Conservation (phyloP, 805 yeast species). For the Brettanomyces anomalus region DNA sequence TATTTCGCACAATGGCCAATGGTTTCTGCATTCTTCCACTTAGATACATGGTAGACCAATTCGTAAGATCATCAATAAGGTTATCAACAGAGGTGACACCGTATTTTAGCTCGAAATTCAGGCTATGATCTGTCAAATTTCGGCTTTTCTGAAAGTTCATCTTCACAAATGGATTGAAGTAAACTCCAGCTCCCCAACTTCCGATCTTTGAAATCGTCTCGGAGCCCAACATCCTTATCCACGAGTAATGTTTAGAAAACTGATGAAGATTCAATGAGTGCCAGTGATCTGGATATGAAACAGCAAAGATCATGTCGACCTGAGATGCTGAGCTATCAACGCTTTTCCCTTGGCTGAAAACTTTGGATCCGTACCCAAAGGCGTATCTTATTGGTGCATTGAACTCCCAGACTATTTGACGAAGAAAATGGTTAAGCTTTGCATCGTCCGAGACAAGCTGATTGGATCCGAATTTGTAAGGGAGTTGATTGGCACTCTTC, state of each 20-base stretch:
- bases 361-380: constrained; percentile 94
- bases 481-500: constrained; percentile 34
- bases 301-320: constrained; percentile 79
- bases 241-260: constrained; percentile 72
- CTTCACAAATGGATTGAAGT: constrained; percentile 83
- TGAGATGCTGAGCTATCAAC: constrained; percentile 44
- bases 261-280: constrained; percentile 63
- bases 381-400: constrained; percentile 69
- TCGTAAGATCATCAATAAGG: constrained; percentile 58
- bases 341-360: constrained; percentile 59
- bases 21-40: constrained; percentile 96
- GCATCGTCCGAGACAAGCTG: constrained; percentile 41
- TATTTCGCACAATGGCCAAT: constrained; percentile 63
- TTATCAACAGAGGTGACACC: constrained; percentile 69
- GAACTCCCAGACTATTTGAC: constrained; percentile 43
- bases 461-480: constrained; percentile 50
- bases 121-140: not conserved
- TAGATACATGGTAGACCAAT: constrained; percentile 79
- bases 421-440: constrained; percentile 33
- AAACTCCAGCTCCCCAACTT: constrained; percentile 78
- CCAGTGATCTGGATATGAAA: constrained; percentile 65
- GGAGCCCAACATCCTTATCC: constrained; percentile 51
- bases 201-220: constrained; percentile 49
- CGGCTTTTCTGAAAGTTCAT: constrained; percentile 35
- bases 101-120: constrained; percentile 50